phyloP scores from a whole-genome alignment of 2,329 filamentous ascomycete genomes.

The Ilyonectria robusta region DNA sequence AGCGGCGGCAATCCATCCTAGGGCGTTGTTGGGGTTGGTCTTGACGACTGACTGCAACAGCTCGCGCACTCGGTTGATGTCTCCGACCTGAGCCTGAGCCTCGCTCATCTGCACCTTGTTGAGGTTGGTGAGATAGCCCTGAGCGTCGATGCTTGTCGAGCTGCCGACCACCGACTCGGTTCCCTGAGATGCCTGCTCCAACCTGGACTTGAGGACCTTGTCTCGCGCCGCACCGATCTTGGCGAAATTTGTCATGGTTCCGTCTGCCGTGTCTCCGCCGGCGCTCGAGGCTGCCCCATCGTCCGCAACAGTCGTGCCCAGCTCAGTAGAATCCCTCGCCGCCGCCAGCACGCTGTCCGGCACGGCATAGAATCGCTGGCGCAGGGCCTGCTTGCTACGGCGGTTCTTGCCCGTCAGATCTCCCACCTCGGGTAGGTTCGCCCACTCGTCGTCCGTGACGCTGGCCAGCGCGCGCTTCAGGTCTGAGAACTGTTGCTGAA shows the following conservation, averaged over 20 bases:
- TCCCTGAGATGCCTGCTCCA: slow-evolving; percentile 87
- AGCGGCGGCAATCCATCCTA: slow-evolving; percentile 96
- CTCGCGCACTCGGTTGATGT: slow-evolving; percentile 93
- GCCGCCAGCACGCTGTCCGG: slow-evolving; percentile 95
- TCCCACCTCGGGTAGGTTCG: slow-evolving; percentile 93
- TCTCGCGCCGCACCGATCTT: slow-evolving; percentile 96
- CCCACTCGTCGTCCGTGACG: slow-evolving; percentile 97
- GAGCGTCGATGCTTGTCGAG: slow-evolving; percentile 92
- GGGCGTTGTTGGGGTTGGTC: slow-evolving; percentile 94
- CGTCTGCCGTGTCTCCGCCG: slow-evolving; percentile 71
- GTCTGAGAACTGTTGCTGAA: slow-evolving; percentile 97
- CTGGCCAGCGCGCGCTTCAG: slow-evolving; percentile 90
- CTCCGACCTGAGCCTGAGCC: slow-evolving; percentile 87
- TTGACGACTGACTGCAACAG: slow-evolving; percentile 97
- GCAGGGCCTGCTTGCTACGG: slow-evolving; percentile 84
- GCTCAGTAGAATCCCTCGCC: slow-evolving; percentile 83
- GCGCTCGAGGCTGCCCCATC: slow-evolving; percentile 70
- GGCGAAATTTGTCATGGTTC: slow-evolving; percentile 97
- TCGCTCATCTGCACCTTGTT: slow-evolving; percentile 85
- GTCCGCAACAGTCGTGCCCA: slow-evolving; percentile 90
- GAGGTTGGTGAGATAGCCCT: slow-evolving; percentile 94
- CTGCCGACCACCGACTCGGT: slow-evolving; percentile 81
- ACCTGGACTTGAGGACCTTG: slow-evolving; percentile 93
- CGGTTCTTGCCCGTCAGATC: slow-evolving; percentile 96
- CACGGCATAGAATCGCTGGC: slow-evolving; percentile 93